Percentiles rank a stretch among this genome's conserved stretches.
These are phyloP conservation scores for Pichia kudriavzevii DNA, from an alignment of 1,139 yeast genomes.

Conservation along the genomic window DNA sequence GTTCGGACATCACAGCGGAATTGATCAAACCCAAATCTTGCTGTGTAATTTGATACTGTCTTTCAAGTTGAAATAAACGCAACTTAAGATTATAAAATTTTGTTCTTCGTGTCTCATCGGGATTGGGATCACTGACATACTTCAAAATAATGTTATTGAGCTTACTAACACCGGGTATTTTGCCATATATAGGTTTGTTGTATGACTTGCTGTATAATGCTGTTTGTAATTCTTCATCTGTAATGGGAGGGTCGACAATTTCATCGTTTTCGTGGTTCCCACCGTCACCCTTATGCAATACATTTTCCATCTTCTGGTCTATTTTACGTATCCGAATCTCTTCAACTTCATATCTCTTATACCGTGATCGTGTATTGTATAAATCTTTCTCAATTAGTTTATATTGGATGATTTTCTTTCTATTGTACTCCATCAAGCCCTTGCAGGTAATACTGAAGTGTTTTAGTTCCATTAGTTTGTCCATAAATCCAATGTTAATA, in stretches of 20 bases:
- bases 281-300: conserved; percentile 13
- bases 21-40: conserved; percentile 41
- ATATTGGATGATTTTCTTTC: conserved; percentile 61
- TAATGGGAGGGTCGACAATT: conserved; percentile 20
- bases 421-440: conserved; percentile 60
- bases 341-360: conserved; percentile 35
- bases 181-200: conserved; percentile 24
- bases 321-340: conserved; percentile 37
- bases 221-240: conserved; percentile 32
- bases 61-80: conserved; percentile 38
- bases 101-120: conserved; percentile 47
- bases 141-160: conserved; percentile 47
- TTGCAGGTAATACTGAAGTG: conserved; percentile 66
- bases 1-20: conserved; percentile 29
- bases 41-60: conserved; percentile 42
- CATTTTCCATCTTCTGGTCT: conserved; percentile 28
- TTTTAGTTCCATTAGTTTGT: conserved; percentile 77
- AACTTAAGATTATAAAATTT: conserved; percentile 35
- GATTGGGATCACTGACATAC: conserved; percentile 47
- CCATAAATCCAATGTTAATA: conserved; percentile 67
- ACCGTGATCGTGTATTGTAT: conserved; percentile 36
- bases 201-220: conserved; percentile 26
- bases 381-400: conserved; percentile 51
- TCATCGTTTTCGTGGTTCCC: conserved; percentile 5
- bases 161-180: conserved; percentile 39